These are phyloP conservation scores for Neofusicoccum parvum DNA, from an alignment of 2,329 filamentous ascomycete genomes.

Conservation along the genomic window DNA sequence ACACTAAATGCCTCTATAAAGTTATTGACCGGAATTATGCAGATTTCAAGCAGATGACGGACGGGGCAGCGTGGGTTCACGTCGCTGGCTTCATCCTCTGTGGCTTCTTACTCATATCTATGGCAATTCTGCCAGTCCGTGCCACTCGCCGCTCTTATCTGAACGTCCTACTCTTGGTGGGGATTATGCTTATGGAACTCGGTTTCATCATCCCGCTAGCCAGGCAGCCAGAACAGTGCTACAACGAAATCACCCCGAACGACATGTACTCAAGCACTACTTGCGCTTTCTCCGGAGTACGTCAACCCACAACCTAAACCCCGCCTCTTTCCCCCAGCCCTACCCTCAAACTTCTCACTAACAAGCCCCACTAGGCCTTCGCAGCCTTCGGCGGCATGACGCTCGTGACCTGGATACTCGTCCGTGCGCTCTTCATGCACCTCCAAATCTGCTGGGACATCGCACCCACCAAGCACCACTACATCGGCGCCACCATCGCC, in stretches of 20 bases:
- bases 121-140: constrained; percentile 77
- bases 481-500: constrained; percentile 76
- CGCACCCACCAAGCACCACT: constrained; percentile 83
- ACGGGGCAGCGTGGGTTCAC: constrained; percentile 65
- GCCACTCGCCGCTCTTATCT: constrained; percentile 92
- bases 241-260: constrained; percentile 87
- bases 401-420: constrained; percentile 57
- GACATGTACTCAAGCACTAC: constrained; percentile 81
- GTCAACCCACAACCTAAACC: neutral
- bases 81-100: constrained; percentile 72
- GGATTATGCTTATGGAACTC: constrained; percentile 80
- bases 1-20: no score
- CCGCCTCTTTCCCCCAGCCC: constrained; percentile 65
- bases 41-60: constrained; percentile 55
- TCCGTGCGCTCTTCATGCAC: constrained; percentile 87
- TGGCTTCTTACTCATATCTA: constrained; percentile 79
- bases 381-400: constrained; percentile 15
- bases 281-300: constrained; percentile 85
- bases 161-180: constrained; percentile 80
- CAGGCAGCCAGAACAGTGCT: constrained; percentile 77
- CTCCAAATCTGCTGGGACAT: constrained; percentile 98
- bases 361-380: constrained; percentile 27
- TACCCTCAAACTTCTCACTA: constrained; percentile 34
- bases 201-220: constrained; percentile 89
- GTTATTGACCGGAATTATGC: neutral